Evolutionary conservation across 495 filamentous ascomycete species (phyloP).

Genomic region (Lasiosphaeriaceae sp.): DNA sequence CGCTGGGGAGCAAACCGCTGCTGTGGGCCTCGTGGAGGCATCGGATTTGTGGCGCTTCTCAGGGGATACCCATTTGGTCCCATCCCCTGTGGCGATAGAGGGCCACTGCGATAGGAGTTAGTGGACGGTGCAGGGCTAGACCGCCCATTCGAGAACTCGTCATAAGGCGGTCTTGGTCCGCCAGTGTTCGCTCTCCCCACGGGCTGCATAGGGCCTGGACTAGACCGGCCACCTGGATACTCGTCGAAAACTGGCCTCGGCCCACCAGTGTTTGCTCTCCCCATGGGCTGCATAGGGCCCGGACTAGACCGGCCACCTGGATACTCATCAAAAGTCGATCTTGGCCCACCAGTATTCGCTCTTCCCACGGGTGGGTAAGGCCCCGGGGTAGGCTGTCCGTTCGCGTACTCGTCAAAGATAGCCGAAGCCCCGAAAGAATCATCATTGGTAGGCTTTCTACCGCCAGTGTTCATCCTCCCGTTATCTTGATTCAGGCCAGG

Average conservation of each 20-base stretch:
- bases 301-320: constrained; percentile 31
- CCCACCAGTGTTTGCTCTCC: constrained; percentile 6
- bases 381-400: constrained; percentile 33
- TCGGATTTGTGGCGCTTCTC: constrained; percentile 37
- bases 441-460: background rate
- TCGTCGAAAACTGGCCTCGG: constrained; percentile 14
- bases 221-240: constrained; percentile 29
- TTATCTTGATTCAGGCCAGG: constrained; percentile 16
- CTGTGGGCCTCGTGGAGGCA: constrained; percentile 24
- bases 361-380: background rate
- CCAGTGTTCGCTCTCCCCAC: constrained; percentile 4
- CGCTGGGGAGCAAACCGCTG: constrained; percentile 37
- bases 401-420: constrained; percentile 17
- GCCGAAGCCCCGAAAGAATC: background rate
- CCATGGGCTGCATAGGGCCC: constrained; percentile 13
- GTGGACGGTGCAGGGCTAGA: constrained; percentile 38
- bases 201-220: constrained; percentile 12
- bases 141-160: constrained; percentile 28
- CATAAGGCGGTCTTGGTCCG: constrained; percentile 13
- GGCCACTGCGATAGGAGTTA: constrained; percentile 28
- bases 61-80: constrained; percentile 28
- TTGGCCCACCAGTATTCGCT: constrained; percentile 7
- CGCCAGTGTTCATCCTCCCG: constrained; percentile 1
- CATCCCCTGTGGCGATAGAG: constrained; percentile 27
- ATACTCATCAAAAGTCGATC: constrained; percentile 17